A percentile compares a stretch with the other conserved stretches of the same genome.
Evolutionary conservation across 306 rosid species (phyloP).

Genomic region (Casuarina glauca): DNA sequence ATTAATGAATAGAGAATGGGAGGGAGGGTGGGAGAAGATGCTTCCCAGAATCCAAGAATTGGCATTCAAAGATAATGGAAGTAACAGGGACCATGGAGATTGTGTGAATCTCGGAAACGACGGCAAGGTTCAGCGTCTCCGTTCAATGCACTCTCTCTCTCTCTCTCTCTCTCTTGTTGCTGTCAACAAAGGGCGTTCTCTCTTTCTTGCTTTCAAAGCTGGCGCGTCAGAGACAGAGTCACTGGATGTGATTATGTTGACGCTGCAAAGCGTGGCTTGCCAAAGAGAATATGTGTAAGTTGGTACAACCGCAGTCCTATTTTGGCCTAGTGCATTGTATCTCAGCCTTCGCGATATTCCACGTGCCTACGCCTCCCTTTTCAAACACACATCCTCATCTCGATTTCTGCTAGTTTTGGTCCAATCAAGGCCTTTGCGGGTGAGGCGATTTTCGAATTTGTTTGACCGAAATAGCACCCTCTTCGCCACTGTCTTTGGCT

Average conservation of each 20-base stretch:
- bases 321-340: conserved; percentile 1
- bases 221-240: conserved; percentile 31
- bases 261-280: neutral
- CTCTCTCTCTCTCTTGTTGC: neutral
- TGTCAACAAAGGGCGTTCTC: neutral
- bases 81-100: conserved; percentile 20
- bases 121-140: conserved; percentile 13
- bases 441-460: neutral
- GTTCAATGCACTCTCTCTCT: conserved; percentile 28
- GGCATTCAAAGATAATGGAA: conserved; percentile 16
- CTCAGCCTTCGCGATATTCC: neutral
- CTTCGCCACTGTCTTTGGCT: too few relatives aligned
- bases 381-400: neutral
- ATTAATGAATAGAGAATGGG: neutral
- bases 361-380: neutral
- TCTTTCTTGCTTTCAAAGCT: neutral
- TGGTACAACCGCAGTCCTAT: neutral
- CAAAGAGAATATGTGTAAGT: neutral
- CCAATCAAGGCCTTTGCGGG: neutral
- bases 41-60: conserved; percentile 34
- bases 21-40: conserved; percentile 25
- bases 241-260: neutral
- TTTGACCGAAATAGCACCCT: neutral
- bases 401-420: too few relatives aligned
- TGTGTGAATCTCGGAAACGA: conserved; percentile 17